phyloP scores from a whole-genome alignment of 2,329 filamentous ascomycete species.

The Aspergillus sp. region DNA sequence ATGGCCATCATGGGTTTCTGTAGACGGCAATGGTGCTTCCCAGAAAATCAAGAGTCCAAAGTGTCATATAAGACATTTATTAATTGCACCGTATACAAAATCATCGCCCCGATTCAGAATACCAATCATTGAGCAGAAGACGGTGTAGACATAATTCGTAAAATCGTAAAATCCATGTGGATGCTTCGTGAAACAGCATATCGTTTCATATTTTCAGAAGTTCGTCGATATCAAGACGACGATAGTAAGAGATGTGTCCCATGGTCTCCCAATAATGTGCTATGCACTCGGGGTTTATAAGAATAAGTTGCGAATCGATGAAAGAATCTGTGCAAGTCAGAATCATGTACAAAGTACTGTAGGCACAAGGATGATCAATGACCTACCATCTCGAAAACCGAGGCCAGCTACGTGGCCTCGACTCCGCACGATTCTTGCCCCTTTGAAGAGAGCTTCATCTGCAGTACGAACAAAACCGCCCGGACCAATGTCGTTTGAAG shows the following conservation, averaged over 20 bases:
- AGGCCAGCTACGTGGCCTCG: slow-evolving; percentile 74
- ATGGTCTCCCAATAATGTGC: slow-evolving; percentile 78
- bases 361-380: not conserved
- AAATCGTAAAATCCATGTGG: slow-evolving; percentile 9
- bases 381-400: slow-evolving; percentile 71
- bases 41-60: not conserved
- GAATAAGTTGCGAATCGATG: slow-evolving; percentile 72
- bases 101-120: slow-evolving; percentile 2
- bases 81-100: slow-evolving; percentile 1
- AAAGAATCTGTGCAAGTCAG: slow-evolving; percentile 47
- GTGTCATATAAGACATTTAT: not conserved
- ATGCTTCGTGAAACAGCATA: not conserved
- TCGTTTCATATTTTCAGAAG: slow-evolving; percentile 31
- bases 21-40: not conserved
- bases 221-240: slow-evolving; percentile 43
- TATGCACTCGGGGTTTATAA: slow-evolving; percentile 73
- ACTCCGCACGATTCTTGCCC: slow-evolving; percentile 70
- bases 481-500: slow-evolving; percentile 72
- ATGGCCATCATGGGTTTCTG: not conserved
- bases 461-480: slow-evolving; percentile 63
- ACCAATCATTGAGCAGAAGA: not conserved
- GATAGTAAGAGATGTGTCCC: slow-evolving; percentile 46
- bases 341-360: slow-evolving; percentile 8
- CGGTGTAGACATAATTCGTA: slow-evolving; percentile 6
- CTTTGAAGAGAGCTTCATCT: slow-evolving; percentile 68